These are phyloP conservation scores for Rhodotorula taiwanensis DNA, from an alignment of 768 basidiomycete species.

Conservation along the genomic window DNA sequence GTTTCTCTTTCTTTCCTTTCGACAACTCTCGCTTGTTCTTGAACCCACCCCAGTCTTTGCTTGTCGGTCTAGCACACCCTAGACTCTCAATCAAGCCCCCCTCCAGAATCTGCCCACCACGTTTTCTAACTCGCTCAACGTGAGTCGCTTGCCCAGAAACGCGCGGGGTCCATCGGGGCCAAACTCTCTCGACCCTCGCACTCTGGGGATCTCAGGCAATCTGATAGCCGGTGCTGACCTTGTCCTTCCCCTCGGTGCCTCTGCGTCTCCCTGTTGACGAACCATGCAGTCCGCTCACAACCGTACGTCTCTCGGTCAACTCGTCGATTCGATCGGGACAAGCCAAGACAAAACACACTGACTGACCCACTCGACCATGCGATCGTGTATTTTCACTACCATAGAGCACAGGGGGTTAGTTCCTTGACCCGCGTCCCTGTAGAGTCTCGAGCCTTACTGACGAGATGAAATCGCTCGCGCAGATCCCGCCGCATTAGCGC, in stretches of 20 bases:
- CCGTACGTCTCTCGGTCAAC: not conserved
- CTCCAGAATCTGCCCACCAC: slow-evolving; percentile 1
- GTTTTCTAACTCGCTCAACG: slow-evolving; percentile 23
- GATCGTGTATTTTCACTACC: too few relatives aligned
- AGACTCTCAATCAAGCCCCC: not conserved
- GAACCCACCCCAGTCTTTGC: not conserved
- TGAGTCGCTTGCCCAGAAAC: not conserved
- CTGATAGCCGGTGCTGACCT: not conserved
- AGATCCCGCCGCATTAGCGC: slow-evolving; percentile 3
- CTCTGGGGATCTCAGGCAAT: too few relatives aligned
- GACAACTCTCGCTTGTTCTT: not conserved
- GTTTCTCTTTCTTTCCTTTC: slow-evolving; percentile 5
- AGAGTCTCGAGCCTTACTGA: too few relatives aligned
- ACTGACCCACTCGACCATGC: too few relatives aligned
- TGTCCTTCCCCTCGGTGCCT: not conserved
- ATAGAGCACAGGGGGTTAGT: slow-evolving; percentile 1
- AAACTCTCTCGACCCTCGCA: not conserved
- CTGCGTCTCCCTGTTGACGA: too few relatives aligned
- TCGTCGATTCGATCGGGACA: too few relatives aligned
- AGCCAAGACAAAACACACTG: too few relatives aligned
- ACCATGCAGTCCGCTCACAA: not conserved
- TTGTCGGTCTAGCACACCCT: too few relatives aligned
- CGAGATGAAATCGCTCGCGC: not conserved
- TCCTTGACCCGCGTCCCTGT: too few relatives aligned
- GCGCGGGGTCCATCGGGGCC: not conserved